A percentile compares a stretch with the other conserved stretches of the same genome.
Evolutionary conservation across 2,329 filamentous ascomycete species (phyloP).

Genomic region (Beauveria caledonica): DNA sequence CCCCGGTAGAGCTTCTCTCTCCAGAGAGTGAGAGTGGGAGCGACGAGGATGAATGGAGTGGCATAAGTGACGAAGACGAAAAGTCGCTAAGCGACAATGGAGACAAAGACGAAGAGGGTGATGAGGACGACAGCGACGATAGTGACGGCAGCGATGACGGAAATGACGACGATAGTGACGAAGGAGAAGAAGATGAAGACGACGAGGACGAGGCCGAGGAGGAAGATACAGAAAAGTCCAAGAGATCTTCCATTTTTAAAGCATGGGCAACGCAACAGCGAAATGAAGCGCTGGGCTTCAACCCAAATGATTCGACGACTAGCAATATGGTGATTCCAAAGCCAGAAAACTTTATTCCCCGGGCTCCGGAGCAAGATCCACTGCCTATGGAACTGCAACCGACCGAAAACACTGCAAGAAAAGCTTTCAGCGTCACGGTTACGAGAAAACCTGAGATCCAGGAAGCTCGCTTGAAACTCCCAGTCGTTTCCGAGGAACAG

Average conservation of each 20-base stretch:
- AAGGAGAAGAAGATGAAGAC: conserved; percentile 24
- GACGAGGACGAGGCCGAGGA: conserved; percentile 26
- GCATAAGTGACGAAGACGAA: conserved; percentile 47
- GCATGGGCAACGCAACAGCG: conserved; percentile 82
- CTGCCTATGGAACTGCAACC: conserved; percentile 58
- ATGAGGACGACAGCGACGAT: conserved; percentile 20
- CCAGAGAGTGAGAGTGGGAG: conserved; percentile 23
- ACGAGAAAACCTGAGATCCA: conserved; percentile 66
- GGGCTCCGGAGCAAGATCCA: conserved; percentile 62
- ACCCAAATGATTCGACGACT: conserved; percentile 36
- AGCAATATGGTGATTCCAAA: conserved; percentile 44
- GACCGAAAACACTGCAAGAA: conserved; percentile 53
- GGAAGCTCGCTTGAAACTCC: conserved; percentile 67
- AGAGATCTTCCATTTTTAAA: conserved; percentile 67
- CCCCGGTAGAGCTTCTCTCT: conserved; percentile 32
- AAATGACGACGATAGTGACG: conserved; percentile 24
- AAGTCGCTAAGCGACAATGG: conserved; percentile 18
- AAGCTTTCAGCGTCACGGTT: conserved; percentile 68
- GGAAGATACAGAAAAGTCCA: conserved; percentile 20
- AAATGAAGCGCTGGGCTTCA: conserved; percentile 70
- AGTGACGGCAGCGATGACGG: conserved; percentile 23
- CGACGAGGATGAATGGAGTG: conserved; percentile 49
- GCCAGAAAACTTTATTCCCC: conserved; percentile 55
- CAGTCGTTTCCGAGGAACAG: conserved; percentile 91
- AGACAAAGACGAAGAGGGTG: conserved; percentile 19